phyloP scores from a whole-genome alignment of 768 basidiomycete species.

The Leccinum fibrillosum region DNA sequence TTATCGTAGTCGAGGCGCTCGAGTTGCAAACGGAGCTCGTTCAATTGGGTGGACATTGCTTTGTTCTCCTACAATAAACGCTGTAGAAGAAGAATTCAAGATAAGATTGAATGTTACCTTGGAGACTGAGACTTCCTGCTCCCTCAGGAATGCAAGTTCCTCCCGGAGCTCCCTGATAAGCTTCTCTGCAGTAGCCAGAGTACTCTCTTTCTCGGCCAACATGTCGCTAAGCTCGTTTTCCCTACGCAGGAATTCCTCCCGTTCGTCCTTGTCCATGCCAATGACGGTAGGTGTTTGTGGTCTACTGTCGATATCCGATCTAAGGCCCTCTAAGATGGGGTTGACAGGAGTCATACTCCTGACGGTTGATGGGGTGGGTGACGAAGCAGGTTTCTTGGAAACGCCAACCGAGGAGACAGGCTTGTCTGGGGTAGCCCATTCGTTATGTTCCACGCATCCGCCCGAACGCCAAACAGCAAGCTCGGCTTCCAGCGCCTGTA shows the following conservation, averaged over 20 bases:
- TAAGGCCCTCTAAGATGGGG: slow-evolving; percentile 67
- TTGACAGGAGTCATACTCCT: slow-evolving; percentile 75
- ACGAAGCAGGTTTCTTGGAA: slow-evolving; percentile 47
- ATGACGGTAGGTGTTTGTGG: slow-evolving; percentile 91
- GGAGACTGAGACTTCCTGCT: slow-evolving; percentile 77
- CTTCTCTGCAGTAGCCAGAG: slow-evolving; percentile 77
- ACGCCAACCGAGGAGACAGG: slow-evolving; percentile 40
- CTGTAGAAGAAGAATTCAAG: slow-evolving; percentile 4
- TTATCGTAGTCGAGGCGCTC: slow-evolving; percentile 94
- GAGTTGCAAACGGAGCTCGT: slow-evolving; percentile 87
- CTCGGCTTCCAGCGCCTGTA: slow-evolving; percentile 88
- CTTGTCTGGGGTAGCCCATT: slow-evolving; percentile 77
- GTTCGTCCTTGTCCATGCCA: slow-evolving; percentile 90
- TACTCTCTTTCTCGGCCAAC: slow-evolving; percentile 88
- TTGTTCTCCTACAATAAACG: slow-evolving; percentile 78
- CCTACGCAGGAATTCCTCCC: slow-evolving; percentile 92
- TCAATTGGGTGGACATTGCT: slow-evolving; percentile 87
- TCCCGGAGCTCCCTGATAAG: slow-evolving; percentile 84
- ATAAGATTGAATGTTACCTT: slow-evolving; percentile 46
- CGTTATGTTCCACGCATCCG: slow-evolving; percentile 74
- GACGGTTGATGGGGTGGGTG: slow-evolving; percentile 63
- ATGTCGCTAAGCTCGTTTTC: slow-evolving; percentile 97
- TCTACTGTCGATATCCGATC: slow-evolving; percentile 72
- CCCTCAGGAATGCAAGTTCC: slow-evolving; percentile 86
- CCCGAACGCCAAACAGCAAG: slow-evolving; percentile 87